phyloP scores from a whole-genome alignment of 73 alveolate genomes.

The Strombidium stylifer region DNA sequence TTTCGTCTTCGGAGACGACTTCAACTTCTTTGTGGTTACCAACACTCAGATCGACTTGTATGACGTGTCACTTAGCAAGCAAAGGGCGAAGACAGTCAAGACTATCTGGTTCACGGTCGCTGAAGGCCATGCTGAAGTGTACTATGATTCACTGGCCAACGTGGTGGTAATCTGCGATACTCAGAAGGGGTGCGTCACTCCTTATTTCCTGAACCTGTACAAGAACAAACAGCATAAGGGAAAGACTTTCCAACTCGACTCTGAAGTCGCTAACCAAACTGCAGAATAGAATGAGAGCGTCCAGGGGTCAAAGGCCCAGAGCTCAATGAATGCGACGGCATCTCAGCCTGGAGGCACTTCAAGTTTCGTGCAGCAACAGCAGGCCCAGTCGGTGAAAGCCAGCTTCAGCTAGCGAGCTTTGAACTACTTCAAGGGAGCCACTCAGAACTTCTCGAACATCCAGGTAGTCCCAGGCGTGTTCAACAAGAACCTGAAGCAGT shows the following conservation, averaged over 20 bases:
- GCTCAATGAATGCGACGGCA: background rate
- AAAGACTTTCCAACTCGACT: constrained; percentile 15
- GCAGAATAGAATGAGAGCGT: background rate
- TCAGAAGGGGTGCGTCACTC: constrained; percentile 4
- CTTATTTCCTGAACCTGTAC: constrained; percentile 26
- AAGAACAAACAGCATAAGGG: constrained; percentile 13
- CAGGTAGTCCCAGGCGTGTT: background rate
- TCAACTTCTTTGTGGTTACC: constrained; percentile 39
- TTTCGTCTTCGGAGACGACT: constrained; percentile 30
- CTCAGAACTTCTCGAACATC: background rate
- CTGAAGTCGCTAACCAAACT: constrained; percentile 1
- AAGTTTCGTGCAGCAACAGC: background rate
- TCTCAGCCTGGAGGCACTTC: background rate
- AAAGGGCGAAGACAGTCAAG: constrained; percentile 17
- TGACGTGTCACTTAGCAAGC: background rate
- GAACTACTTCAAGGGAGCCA: constrained; percentile 9
- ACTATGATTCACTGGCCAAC: constrained; percentile 24
- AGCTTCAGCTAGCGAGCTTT: constrained; percentile 32
- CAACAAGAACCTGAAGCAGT: background rate
- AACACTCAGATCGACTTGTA: constrained; percentile 18
- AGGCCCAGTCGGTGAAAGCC: constrained; percentile 3
- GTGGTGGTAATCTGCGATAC: constrained; percentile 18
- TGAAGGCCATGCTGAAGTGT: constrained; percentile 6
- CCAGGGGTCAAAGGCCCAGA: background rate
- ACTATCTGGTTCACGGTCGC: constrained; percentile 1